Evolutionary conservation across 139 green algal genomes (phyloP).

Genomic region (Chlorella vulgaris): DNA sequence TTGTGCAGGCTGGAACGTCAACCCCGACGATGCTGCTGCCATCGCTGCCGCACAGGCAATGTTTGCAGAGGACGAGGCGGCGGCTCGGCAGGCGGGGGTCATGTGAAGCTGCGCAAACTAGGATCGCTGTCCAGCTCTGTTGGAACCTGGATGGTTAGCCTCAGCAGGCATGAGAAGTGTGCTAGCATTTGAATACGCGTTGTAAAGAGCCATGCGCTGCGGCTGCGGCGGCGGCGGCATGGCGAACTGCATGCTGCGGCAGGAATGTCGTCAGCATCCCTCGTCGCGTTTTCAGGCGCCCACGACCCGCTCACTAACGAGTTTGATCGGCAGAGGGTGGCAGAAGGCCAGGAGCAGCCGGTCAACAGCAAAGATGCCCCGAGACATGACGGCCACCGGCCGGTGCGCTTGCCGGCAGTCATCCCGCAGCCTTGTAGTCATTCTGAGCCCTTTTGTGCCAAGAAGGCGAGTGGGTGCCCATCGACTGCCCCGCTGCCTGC

Average conservation of each 20-base stretch:
- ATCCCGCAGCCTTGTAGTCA: not conserved
- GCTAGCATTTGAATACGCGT: too few species aligned
- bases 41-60: conserved; percentile 54
- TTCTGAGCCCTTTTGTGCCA: not conserved
- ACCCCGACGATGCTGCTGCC: conserved; percentile 67
- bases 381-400: conserved; percentile 61
- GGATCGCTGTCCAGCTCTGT: not conserved
- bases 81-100: conserved; percentile 23
- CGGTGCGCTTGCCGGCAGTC: conserved; percentile 23
- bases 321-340: too few species aligned
- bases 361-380: conserved; percentile 31
- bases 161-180: too few species aligned
- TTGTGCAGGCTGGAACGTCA: conserved; percentile 67
- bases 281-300: too few species aligned
- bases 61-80: conserved; percentile 46
- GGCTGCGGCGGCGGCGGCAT: too few species aligned
- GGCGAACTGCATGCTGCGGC: too few species aligned
- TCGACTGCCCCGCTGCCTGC: not conserved
- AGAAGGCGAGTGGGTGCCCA: not conserved
- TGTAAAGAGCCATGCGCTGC: too few species aligned
- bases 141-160: not conserved
- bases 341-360: too few species aligned
- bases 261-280: too few species aligned
- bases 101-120: not conserved
- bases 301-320: too few species aligned